phyloP scores from a whole-genome alignment of 2,329 filamentous ascomycete genomes.

The Xylariaceae sp. region DNA sequence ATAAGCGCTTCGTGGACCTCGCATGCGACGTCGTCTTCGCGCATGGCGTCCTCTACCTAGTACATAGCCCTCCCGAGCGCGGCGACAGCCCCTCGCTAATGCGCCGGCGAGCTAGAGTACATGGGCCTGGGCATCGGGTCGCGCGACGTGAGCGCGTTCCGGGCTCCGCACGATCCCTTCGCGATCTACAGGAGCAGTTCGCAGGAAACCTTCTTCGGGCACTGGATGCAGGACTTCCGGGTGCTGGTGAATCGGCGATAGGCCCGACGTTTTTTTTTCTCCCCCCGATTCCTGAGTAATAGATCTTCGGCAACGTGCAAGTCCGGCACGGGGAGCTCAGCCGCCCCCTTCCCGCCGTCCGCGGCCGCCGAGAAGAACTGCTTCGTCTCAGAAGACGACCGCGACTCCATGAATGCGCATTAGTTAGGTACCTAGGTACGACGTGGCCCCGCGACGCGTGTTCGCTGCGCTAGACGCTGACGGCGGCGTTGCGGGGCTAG shows the following conservation, averaged over 20 bases:
- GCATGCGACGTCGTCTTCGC: slow-evolving; percentile 53
- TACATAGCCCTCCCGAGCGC: slow-evolving; percentile 48
- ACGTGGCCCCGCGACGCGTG: slow-evolving; percentile 51
- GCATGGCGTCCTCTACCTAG: no score
- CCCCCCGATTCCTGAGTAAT: no score
- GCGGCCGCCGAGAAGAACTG: slow-evolving; percentile 61
- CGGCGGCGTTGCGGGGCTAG: slow-evolving; percentile 51
- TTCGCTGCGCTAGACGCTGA: slow-evolving; percentile 51
- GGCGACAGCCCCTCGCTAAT: slow-evolving; percentile 48
- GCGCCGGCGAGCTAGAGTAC: slow-evolving; percentile 46
- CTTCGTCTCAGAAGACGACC: slow-evolving; percentile 61
- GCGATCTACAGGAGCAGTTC: slow-evolving; percentile 61
- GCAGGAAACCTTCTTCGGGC: slow-evolving; percentile 56
- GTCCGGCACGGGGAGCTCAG: slow-evolving; percentile 53
- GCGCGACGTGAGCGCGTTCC: slow-evolving; percentile 61
- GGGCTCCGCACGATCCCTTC: slow-evolving; percentile 53
- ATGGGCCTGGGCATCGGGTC: slow-evolving; percentile 53
- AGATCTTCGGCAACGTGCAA: slow-evolving; percentile 39
- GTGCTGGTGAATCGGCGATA: slow-evolving; percentile 52
- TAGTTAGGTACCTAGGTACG: no score
- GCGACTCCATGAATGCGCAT: slow-evolving; percentile 52
- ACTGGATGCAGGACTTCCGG: slow-evolving; percentile 59
- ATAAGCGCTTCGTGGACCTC: slow-evolving; percentile 46
- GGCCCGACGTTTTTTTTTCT: no score
- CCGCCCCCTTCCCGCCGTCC: slow-evolving; percentile 50